Conservation (phyloP, 1,284 basidiomycete species). For the Leccinum solheimii region DNA sequence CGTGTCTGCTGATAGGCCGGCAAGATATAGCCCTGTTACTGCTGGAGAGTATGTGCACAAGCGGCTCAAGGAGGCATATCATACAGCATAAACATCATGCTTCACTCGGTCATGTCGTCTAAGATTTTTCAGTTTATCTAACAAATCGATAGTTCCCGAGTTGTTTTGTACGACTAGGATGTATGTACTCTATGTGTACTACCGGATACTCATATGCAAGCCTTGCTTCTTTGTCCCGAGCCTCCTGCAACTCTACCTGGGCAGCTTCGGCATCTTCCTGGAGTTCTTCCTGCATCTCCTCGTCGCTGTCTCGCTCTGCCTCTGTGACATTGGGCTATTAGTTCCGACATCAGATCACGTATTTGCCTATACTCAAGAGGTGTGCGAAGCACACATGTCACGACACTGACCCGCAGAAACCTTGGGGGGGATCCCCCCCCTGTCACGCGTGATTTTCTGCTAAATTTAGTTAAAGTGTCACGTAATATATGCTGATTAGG, state of each 20-base stretch:
- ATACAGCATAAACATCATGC: conserved; percentile 12
- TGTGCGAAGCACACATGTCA: no score
- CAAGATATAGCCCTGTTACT: conserved; percentile 58
- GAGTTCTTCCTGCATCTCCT: conserved; percentile 31
- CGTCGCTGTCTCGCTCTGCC: conserved; percentile 29
- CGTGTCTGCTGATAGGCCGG: conserved; percentile 58
- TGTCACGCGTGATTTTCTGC: no score
- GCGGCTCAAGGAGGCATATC: conserved; percentile 54
- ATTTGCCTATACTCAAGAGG: conserved; percentile 21
- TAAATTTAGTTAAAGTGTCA: no score
- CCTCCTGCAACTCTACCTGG: conserved; percentile 22
- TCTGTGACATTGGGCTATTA: conserved; percentile 35
- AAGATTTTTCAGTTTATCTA: background rate
- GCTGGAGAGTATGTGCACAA: conserved; percentile 67
- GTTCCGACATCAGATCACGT: conserved; percentile 25
- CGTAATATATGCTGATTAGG: no score
- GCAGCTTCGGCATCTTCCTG: conserved; percentile 28
- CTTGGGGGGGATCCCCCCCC: no score
- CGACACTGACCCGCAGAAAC: no score
- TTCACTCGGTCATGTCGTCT: background rate
- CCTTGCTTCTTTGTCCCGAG: conserved; percentile 20
- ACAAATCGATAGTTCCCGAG: no score
- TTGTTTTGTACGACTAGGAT: no score
- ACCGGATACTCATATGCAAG: conserved; percentile 30
- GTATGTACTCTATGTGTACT: background rate